These are phyloP conservation scores for Sarcodon aspratus DNA, from an alignment of 768 basidiomycete genomes.

Conservation along the genomic window DNA sequence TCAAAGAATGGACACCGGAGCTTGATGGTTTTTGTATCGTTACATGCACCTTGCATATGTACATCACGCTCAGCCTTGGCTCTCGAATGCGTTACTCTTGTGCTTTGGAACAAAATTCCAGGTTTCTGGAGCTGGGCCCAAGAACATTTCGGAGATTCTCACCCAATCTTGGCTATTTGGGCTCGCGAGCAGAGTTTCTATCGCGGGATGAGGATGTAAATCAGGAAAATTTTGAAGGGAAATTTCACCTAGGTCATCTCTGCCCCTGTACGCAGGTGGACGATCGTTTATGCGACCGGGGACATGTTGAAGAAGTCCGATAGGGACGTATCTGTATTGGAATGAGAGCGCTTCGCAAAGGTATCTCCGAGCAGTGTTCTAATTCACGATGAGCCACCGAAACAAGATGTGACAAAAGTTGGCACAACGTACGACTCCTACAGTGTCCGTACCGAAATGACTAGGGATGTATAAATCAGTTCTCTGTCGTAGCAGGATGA, in stretches of 20 bases:
- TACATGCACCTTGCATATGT: no score
- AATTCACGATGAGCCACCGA: background rate
- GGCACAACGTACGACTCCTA: slow-evolving; percentile 39
- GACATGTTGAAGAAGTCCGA: slow-evolving; percentile 78
- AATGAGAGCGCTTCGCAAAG: slow-evolving; percentile 94
- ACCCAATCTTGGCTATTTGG: slow-evolving; percentile 80
- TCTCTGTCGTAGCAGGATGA: background rate
- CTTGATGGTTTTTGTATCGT: background rate
- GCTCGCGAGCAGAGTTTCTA: slow-evolving; percentile 80
- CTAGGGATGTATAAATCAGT: slow-evolving; percentile 19
- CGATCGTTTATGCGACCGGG: slow-evolving; percentile 85
- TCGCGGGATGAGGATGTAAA: background rate
- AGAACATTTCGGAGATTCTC: slow-evolving; percentile 89
- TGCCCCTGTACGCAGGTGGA: slow-evolving; percentile 76
- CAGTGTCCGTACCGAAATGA: slow-evolving; percentile 80
- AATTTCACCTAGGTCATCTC: slow-evolving; percentile 74
- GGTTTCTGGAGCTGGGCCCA: slow-evolving; percentile 74
- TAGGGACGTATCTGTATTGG: slow-evolving; percentile 91
- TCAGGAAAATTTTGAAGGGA: slow-evolving; percentile 1
- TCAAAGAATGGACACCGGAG: background rate
- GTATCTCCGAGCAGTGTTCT: slow-evolving; percentile 81
- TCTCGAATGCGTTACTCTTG: slow-evolving; percentile 78
- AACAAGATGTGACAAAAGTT: background rate
- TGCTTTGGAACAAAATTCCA: slow-evolving; percentile 91
- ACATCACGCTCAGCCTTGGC: slow-evolving; percentile 35